Evolutionary conservation across 176 grass and related monocot genomes (phyloP), one percentile per base, ranked within the genome.

Genomic region (Zoysia pacifica): DNA sequence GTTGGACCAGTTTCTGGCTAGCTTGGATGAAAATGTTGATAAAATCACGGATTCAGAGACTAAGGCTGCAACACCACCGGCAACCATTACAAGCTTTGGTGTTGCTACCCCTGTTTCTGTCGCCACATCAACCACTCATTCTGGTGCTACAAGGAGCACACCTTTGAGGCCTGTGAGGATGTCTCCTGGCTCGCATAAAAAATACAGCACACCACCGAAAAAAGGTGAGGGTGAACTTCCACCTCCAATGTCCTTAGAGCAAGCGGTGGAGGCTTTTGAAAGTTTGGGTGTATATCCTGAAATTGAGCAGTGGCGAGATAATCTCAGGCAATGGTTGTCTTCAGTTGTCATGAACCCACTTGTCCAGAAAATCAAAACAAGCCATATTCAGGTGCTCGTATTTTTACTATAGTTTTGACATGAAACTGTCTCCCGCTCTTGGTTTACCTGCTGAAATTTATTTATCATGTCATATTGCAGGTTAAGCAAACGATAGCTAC

Each of bases 281-380:
- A 87, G 49, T 76, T 89, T 98, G 62, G 92, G 92, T 59, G 81
- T 98, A 49, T 93, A 94, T 84, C 92, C 92, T 54, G 86, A 94
- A 63, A 98, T 98, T 9, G 96, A 98, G 75, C 83, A 81, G 51
- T 98, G 96, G 92, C 77, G 95, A 69, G 86, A 98, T 48, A 82
- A 84, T 75, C 87, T 98, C 53, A 94, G 92, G 64, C 96, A 98
- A 56, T 98, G 92, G 96, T 93, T 98, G 65, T 98, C 92, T 87
- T 93, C 92, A 11, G 82, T 93, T 81, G 69, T 98, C 74, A 85
- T 98, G 61, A 91, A 86, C 58, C 96, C 92, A 60, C 86, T 98
- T 77, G 66, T 86, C 66, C 78, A 84, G 16, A 98, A 98, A 70
- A 98, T 94, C 39, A 88, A 89, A 80, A 89, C 88, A 68, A 98